Conservation (phyloP, 176 grass and related monocot genomes). For the Oryza glumipatula region DNA sequence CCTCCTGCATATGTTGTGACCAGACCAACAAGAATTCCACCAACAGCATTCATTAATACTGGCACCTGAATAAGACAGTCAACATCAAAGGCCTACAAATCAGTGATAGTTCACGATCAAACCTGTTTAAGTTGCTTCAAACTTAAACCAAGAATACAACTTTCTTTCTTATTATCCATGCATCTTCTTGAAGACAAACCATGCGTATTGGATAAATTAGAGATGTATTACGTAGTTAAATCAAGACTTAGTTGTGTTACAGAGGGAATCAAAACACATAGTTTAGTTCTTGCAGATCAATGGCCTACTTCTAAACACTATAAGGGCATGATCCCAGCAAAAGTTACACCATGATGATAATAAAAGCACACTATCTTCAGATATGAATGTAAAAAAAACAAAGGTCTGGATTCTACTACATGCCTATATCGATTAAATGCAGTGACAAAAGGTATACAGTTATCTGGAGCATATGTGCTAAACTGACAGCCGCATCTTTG, state of each 20-base stretch:
- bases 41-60: constrained; percentile 80
- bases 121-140: background rate
- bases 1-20: constrained; percentile 95
- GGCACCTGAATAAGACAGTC: constrained; percentile 65
- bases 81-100: constrained; percentile 22
- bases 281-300: constrained; percentile 3
- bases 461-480: background rate
- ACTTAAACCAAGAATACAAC: background rate
- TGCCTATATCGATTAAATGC: background rate
- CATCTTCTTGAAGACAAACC: background rate
- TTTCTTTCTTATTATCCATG: constrained; percentile 26
- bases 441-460: background rate
- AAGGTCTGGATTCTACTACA: background rate
- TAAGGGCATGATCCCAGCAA: background rate
- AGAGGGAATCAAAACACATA: constrained; percentile 11
- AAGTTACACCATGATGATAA: background rate
- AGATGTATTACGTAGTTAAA: constrained; percentile 16
- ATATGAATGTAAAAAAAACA: background rate
- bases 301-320: constrained; percentile 25
- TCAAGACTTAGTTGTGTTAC: background rate
- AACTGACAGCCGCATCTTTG: background rate
- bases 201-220: constrained; percentile 2
- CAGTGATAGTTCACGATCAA: constrained; percentile 20
- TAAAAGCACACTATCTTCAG: constrained; percentile 4
- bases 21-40: constrained; percentile 98